A percentile compares a stretch with the other conserved stretches of the same genome.
phyloP scores from a whole-genome alignment of 148 eudicot genomes.

The Bassia scoparia region DNA sequence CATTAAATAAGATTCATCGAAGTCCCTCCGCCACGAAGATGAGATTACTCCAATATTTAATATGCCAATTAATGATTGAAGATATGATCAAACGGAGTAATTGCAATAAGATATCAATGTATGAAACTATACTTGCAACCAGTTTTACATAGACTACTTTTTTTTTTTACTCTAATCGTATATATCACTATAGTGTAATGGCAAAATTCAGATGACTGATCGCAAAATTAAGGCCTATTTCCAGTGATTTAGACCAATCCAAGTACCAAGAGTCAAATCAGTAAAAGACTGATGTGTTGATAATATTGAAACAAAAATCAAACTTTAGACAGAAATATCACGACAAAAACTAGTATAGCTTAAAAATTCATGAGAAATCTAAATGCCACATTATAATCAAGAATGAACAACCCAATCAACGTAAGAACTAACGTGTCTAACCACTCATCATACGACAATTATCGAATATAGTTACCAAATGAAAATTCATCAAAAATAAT shows the following conservation, averaged over 20 bases:
- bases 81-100: background rate
- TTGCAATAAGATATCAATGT: background rate
- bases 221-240: background rate
- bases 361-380: background rate
- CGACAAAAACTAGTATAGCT: background rate
- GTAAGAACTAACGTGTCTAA: background rate
- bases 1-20: background rate
- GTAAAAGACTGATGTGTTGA: background rate
- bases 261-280: background rate
- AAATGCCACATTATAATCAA: background rate
- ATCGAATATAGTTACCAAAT: background rate
- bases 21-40: background rate
- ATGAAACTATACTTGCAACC: background rate
- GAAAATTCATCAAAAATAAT: background rate
- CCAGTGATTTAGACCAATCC: background rate
- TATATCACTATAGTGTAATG: too few relatives aligned
- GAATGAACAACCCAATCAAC: slow-evolving; percentile 10
- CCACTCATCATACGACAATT: slow-evolving; percentile 7
- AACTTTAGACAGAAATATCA: background rate
- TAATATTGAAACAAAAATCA: background rate
- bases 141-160: too few relatives aligned
- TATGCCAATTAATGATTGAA: background rate
- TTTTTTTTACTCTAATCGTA: too few relatives aligned
- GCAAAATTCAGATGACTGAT: background rate
- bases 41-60: background rate